phyloP scores from a whole-genome alignment of 345 rosid species.

The Citrus hindsii region DNA sequence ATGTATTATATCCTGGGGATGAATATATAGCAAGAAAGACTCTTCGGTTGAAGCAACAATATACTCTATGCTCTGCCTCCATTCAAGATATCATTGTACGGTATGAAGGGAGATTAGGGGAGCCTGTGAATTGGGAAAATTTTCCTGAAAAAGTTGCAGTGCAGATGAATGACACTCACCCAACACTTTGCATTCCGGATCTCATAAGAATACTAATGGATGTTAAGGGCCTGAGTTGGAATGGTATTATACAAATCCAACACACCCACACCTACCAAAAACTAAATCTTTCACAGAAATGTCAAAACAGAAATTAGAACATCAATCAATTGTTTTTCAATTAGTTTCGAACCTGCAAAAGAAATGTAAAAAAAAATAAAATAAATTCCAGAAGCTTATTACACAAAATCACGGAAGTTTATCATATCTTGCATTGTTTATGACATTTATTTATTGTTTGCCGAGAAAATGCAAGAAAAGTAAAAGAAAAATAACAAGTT shows the following conservation, averaged over 20 bases:
- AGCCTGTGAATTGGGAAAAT: slow-evolving; percentile 32
- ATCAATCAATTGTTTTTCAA: no score
- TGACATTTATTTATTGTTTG: no score
- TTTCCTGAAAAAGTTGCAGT: slow-evolving; percentile 51
- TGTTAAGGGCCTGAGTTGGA: slow-evolving; percentile 47
- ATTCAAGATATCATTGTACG: slow-evolving; percentile 46
- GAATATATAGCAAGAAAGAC: slow-evolving; percentile 46
- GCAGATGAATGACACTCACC: slow-evolving; percentile 60
- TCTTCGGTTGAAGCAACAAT: slow-evolving; percentile 53
- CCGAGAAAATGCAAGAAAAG: no score
- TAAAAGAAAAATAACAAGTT: no score
- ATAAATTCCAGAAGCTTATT: no score
- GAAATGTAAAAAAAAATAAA: no score
- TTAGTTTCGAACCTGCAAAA: no score
- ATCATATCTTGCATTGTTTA: no score
- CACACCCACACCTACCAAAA: no score
- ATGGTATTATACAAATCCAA: not conserved
- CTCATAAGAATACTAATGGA: slow-evolving; percentile 48
- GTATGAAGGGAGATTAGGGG: slow-evolving; percentile 39
- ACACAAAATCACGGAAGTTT: no score
- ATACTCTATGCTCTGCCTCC: slow-evolving; percentile 51
- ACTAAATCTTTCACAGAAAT: no score
- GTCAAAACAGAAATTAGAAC: no score
- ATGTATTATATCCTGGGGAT: slow-evolving; percentile 49
- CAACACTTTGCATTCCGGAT: slow-evolving; percentile 50